Evolutionary conservation across 2,329 filamentous ascomycete species (phyloP).

Genomic region (Colletotrichum sp.): DNA sequence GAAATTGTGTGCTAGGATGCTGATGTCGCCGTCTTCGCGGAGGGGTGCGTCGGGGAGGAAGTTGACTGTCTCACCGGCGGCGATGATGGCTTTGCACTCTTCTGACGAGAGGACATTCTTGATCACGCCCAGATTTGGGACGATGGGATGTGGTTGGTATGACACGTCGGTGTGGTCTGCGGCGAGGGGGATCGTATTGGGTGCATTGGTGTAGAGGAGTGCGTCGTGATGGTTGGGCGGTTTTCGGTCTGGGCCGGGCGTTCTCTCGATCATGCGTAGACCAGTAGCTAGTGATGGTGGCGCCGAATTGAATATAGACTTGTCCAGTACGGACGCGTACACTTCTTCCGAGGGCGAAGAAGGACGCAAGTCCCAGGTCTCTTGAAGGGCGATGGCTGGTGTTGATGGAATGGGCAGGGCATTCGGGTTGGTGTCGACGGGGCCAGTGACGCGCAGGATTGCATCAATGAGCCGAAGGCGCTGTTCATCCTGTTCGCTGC

Average conservation of each 20-base stretch:
- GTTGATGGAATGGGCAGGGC: constrained; percentile 29
- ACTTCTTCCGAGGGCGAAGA: constrained; percentile 44
- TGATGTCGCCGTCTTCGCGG: constrained; percentile 67
- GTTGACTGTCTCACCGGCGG: constrained; percentile 66
- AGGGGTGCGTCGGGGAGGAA: constrained; percentile 73
- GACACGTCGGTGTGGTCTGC: constrained; percentile 48
- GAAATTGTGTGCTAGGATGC: constrained; percentile 73
- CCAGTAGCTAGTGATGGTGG: constrained; percentile 39
- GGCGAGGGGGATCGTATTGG: constrained; percentile 60
- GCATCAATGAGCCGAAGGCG: constrained; percentile 67
- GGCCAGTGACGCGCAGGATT: constrained; percentile 66
- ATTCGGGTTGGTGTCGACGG: constrained; percentile 54
- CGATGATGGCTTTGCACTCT: constrained; percentile 71
- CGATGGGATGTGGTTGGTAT: constrained; percentile 63
- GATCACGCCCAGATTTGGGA: constrained; percentile 65
- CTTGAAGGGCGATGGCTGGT: constrained; percentile 58
- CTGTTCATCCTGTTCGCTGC: constrained; percentile 54
- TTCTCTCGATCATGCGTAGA: constrained; percentile 67
- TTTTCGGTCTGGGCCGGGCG: constrained; percentile 62
- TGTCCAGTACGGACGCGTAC: constrained; percentile 63
- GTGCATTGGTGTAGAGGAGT: constrained; percentile 64
- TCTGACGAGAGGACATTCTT: constrained; percentile 62
- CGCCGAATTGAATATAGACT: constrained; percentile 51
- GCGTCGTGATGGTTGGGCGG: constrained; percentile 72
- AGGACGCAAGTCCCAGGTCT: constrained; percentile 63